Conservation (phyloP, 768 basidiomycete genomes). For the Kondoa subrosea region DNA sequence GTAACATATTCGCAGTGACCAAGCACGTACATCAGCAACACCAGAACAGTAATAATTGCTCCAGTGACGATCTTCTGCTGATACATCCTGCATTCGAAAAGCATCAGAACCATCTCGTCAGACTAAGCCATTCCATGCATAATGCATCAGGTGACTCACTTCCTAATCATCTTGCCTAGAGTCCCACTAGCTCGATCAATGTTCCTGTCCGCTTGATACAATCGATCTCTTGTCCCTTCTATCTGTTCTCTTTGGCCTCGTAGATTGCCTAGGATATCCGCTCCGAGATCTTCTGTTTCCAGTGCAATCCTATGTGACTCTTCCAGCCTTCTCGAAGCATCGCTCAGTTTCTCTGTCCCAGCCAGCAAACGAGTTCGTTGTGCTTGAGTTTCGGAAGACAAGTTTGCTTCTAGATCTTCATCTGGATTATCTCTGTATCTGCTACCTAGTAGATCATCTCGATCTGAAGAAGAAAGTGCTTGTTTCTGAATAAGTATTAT, state of each 20-base stretch:
- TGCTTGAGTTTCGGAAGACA: conserved; percentile 38
- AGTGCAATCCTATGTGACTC: conserved; percentile 83
- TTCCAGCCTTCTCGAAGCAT: conserved; percentile 66
- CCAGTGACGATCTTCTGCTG: conserved; percentile 80
- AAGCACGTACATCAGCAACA: conserved; percentile 56
- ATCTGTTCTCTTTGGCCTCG: conserved; percentile 82
- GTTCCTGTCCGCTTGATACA: conserved; percentile 66
- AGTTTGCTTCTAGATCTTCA: conserved; percentile 48
- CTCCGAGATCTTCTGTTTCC: conserved; percentile 90
- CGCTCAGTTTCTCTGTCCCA: conserved; percentile 60
- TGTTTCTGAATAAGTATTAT: too few relatives aligned
- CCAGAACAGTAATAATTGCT: conserved; percentile 66
- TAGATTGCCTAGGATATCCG: conserved; percentile 73
- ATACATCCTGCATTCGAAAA: conserved; percentile 61
- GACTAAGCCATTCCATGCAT: background rate
- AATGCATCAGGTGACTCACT: conserved; percentile 41
- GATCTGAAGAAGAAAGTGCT: conserved; percentile 49
- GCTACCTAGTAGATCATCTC: conserved; percentile 62
- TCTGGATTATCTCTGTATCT: conserved; percentile 42
- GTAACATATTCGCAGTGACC: too few relatives aligned
- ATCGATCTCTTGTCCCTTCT: conserved; percentile 79
- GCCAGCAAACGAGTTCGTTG: conserved; percentile 65
- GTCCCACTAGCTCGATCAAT: conserved; percentile 85
- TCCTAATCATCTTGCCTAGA: conserved; percentile 83
- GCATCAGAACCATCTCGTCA: conserved; percentile 7